phyloP scores from a whole-genome alignment of 495 filamentous ascomycete genomes.

The Penicillium atrosanguineum region DNA sequence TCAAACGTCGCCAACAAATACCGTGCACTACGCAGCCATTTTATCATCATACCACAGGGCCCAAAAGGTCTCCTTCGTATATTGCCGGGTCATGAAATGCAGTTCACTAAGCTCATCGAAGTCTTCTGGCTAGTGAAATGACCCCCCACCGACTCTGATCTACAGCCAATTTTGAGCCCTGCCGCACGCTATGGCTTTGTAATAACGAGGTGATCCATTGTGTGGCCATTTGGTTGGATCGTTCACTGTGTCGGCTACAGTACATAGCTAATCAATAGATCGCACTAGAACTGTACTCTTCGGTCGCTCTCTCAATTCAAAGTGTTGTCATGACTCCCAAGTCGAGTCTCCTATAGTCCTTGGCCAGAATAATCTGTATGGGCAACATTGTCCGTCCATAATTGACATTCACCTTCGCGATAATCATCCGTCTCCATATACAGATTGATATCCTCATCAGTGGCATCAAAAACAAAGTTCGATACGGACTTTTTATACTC shows the following conservation, averaged over 20 bases:
- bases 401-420: background rate
- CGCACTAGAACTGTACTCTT: too few relatives aligned
- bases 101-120: slow-evolving; percentile 1
- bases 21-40: slow-evolving; percentile 1
- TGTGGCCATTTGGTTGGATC: too few relatives aligned
- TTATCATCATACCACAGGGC: too few relatives aligned
- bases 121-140: slow-evolving; percentile 3
- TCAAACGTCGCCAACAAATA: too few relatives aligned
- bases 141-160: background rate
- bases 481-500: background rate
- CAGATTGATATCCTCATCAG: background rate
- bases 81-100: slow-evolving; percentile 3
- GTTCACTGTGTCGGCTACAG: too few relatives aligned
- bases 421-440: slow-evolving; percentile 1
- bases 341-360: background rate
- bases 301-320: too few relatives aligned
- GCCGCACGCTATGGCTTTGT: too few relatives aligned
- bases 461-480: slow-evolving; percentile 2
- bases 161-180: too few relatives aligned
- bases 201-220: too few relatives aligned
- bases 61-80: slow-evolving; percentile 11
- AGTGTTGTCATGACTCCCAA: too few relatives aligned
- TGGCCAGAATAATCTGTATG: slow-evolving; percentile 1
- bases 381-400: slow-evolving; percentile 2
- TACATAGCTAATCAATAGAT: too few relatives aligned